These are phyloP conservation scores for Aureobasidium uvarum DNA, from an alignment of 2,329 filamentous ascomycete genomes.

Conservation along the genomic window DNA sequence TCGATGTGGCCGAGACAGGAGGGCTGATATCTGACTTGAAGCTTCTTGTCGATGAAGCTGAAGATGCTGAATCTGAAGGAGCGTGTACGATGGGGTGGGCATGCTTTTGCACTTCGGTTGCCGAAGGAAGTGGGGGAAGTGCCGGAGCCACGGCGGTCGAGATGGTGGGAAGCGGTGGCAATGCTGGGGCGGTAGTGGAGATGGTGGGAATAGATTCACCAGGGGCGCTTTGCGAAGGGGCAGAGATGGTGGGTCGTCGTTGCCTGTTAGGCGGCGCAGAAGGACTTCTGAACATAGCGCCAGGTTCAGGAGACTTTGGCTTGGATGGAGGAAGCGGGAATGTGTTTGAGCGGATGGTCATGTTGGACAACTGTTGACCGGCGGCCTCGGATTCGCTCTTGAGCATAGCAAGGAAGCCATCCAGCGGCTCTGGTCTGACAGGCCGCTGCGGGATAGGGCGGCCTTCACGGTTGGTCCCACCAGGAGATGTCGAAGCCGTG, in stretches of 20 bases:
- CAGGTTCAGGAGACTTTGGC: background rate
- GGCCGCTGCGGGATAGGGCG: conserved; percentile 37
- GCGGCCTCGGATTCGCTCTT: conserved; percentile 26
- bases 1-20: conserved; percentile 36
- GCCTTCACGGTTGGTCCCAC: conserved; percentile 19
- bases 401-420: conserved; percentile 29
- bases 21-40: conserved; percentile 37
- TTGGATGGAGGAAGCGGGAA: conserved; percentile 21
- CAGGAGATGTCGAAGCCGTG: background rate
- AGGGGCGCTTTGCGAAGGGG: conserved; percentile 17
- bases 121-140: conserved; percentile 28
- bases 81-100: conserved; percentile 17
- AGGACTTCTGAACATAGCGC: conserved; percentile 10
- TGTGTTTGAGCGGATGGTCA: conserved; percentile 27
- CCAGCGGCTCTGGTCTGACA: conserved; percentile 34
- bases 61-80: conserved; percentile 28
- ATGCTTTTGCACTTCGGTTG: conserved; percentile 17
- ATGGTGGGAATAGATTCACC: background rate
- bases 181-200: conserved; percentile 32
- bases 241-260: conserved; percentile 25
- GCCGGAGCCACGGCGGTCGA: conserved; percentile 32
- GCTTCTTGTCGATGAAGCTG: conserved; percentile 28
- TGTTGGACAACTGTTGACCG: conserved; percentile 14
- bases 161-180: conserved; percentile 26
- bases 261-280: conserved; percentile 21